phyloP scores from a whole-genome alignment of 2,329 filamentous ascomycete genomes.

The Cladosporium sp. region DNA sequence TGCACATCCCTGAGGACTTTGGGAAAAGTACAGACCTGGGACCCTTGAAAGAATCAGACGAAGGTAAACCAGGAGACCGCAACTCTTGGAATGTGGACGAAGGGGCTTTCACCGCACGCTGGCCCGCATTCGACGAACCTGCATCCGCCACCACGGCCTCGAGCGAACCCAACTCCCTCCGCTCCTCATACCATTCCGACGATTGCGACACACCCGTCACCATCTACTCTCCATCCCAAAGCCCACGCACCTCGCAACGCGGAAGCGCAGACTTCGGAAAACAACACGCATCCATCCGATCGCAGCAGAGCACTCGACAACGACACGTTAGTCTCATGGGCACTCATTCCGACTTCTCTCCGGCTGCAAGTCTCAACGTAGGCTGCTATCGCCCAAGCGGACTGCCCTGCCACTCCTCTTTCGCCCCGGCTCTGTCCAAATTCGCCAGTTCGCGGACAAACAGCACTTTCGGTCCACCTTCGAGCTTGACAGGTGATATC shows the following conservation, averaged over 20 bases:
- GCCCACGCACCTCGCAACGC: conserved; percentile 2
- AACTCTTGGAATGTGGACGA: conserved; percentile 17
- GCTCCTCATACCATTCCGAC: conserved; percentile 9
- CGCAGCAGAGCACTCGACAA: neutral
- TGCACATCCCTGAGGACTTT: conserved; percentile 1
- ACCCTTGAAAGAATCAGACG: conserved; percentile 15
- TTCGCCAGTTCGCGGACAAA: neutral
- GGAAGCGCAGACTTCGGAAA: conserved; percentile 4
- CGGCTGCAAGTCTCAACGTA: conserved; percentile 23
- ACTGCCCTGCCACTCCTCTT: neutral
- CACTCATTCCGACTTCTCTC: conserved; percentile 3
- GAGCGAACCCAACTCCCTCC: neutral
- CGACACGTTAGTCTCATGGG: conserved; percentile 21
- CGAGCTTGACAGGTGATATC: neutral
- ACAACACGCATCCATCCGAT: neutral
- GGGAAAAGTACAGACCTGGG: conserved; percentile 20
- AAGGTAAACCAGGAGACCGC: conserved; percentile 12
- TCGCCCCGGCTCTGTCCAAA: neutral
- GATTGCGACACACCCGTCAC: conserved; percentile 10
- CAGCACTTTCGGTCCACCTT: neutral
- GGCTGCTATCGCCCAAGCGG: conserved; percentile 28
- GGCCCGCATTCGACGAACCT: conserved; percentile 8
- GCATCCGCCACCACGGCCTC: conserved; percentile 19
- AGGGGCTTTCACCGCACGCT: neutral
- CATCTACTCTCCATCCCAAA: conserved; percentile 10